These are phyloP conservation scores for Didymella arachidicola DNA, from an alignment of 2,329 filamentous ascomycete genomes.

Conservation along the genomic window DNA sequence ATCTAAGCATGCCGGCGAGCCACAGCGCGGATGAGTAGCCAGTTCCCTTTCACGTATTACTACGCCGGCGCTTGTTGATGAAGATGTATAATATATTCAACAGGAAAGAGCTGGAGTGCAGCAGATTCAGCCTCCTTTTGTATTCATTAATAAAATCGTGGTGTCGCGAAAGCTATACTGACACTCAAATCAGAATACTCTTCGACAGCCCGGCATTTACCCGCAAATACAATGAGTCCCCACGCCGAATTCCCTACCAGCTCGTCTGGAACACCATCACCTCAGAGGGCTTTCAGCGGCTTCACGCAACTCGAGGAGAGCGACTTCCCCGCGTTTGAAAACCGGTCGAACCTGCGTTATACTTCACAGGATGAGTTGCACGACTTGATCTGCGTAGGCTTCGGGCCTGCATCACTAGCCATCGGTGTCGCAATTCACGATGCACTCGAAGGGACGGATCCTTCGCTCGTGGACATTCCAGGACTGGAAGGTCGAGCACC, in stretches of 20 bases:
- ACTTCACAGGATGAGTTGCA: conserved; percentile 70
- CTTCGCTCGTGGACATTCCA: conserved; percentile 41
- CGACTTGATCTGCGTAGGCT: conserved; percentile 89
- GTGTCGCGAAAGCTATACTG: conserved; percentile 4
- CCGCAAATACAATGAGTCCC: conserved; percentile 40
- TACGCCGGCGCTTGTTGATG: conserved; percentile 5
- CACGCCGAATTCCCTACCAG: conserved; percentile 41
- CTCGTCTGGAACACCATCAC: conserved; percentile 28
- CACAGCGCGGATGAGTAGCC: conserved; percentile 9
- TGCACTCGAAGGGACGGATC: conserved; percentile 56
- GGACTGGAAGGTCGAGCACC: conserved; percentile 58
- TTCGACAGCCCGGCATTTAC: background rate
- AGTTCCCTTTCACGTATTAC: conserved; percentile 19
- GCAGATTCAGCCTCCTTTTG: background rate
- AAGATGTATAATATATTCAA: conserved; percentile 8
- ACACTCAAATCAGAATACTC: conserved; percentile 9
- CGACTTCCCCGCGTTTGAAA: conserved; percentile 39
- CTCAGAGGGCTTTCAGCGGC: conserved; percentile 41
- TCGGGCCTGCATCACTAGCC: conserved; percentile 88
- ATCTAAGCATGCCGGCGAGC: background rate
- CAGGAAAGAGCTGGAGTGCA: background rate
- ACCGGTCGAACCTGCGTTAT: conserved; percentile 59
- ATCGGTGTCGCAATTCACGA: conserved; percentile 91
- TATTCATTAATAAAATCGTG: background rate
- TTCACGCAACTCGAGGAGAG: conserved; percentile 42